Percentiles rank a stretch among this genome's conserved stretches.
phyloP scores from a whole-genome alignment of 805 yeast genomes.

The Naumovozyma castellii region DNA sequence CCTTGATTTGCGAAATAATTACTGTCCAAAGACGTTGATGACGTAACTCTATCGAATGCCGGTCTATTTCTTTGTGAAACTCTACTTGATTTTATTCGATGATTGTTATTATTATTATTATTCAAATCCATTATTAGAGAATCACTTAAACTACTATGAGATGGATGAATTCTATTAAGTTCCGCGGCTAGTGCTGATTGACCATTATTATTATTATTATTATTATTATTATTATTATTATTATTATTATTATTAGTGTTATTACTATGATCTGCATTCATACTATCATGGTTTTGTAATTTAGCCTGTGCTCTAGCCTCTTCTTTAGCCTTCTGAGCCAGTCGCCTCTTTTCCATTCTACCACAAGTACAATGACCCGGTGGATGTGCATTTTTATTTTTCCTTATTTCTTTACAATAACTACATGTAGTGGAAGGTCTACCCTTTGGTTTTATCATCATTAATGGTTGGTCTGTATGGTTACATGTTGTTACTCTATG shows the following conservation, averaged over 20 bases:
- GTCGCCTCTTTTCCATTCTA: slow-evolving; percentile 37
- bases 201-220: neutral
- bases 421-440: slow-evolving; percentile 88
- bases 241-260: neutral
- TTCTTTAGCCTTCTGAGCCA: slow-evolving; percentile 26
- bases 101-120: too few species aligned
- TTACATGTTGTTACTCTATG: slow-evolving; percentile 91
- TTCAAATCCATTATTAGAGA: too few species aligned
- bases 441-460: slow-evolving; percentile 93
- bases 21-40: slow-evolving; percentile 12
- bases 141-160: too few species aligned
- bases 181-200: neutral
- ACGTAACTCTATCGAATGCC: slow-evolving; percentile 6
- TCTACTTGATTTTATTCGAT: slow-evolving; percentile 1
- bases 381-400: slow-evolving; percentile 53
- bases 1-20: slow-evolving; percentile 6
- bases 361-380: slow-evolving; percentile 54
- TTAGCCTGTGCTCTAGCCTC: slow-evolving; percentile 25
- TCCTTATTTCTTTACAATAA: slow-evolving; percentile 73
- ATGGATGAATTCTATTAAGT: too few species aligned
- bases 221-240: too few species aligned
- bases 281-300: slow-evolving; percentile 5
- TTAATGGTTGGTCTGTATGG: slow-evolving; percentile 82
- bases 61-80: slow-evolving; percentile 1
- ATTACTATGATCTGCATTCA: neutral